A percentile compares a stretch with the other conserved stretches of the same genome.
phyloP scores from a whole-genome alignment of 2,329 filamentous ascomycete genomes.

The Fusarium verticillioides region DNA sequence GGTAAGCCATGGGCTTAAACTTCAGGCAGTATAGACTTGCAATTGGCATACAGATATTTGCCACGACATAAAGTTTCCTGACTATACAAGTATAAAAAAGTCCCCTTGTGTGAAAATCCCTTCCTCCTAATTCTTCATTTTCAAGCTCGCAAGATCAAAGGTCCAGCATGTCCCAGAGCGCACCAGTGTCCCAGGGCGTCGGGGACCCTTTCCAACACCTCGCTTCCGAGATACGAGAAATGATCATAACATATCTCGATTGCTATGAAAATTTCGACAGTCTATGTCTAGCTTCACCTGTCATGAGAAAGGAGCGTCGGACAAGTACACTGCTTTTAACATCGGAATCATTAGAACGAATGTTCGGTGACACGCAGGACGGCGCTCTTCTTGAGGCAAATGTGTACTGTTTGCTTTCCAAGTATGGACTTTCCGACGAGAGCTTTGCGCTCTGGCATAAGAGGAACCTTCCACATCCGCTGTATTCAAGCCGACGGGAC shows the following conservation, averaged over 20 bases:
- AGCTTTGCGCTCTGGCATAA: background rate
- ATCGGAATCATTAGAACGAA: background rate
- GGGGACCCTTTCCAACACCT: background rate
- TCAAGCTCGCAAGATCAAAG: background rate
- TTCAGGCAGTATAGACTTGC: background rate
- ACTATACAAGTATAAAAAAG: background rate
- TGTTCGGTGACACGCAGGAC: background rate
- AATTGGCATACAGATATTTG: background rate
- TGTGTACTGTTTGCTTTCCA: background rate
- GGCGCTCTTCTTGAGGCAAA: background rate
- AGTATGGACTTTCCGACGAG: background rate
- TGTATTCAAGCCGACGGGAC: background rate
- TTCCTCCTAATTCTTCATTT: rapidly evolving
- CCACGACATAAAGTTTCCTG: background rate
- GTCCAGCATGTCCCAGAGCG: no score
- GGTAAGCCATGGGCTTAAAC: background rate
- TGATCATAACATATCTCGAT: background rate
- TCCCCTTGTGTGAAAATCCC: rapidly evolving
- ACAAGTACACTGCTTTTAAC: background rate
- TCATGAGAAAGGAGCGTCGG: background rate
- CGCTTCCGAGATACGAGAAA: background rate
- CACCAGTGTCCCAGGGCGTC: rapidly evolving
- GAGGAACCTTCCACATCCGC: background rate
- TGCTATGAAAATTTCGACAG: rapidly evolving
- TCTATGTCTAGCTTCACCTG: background rate